phyloP scores from a whole-genome alignment of 2,329 filamentous ascomycete genomes.

The Aspergillus sp. region DNA sequence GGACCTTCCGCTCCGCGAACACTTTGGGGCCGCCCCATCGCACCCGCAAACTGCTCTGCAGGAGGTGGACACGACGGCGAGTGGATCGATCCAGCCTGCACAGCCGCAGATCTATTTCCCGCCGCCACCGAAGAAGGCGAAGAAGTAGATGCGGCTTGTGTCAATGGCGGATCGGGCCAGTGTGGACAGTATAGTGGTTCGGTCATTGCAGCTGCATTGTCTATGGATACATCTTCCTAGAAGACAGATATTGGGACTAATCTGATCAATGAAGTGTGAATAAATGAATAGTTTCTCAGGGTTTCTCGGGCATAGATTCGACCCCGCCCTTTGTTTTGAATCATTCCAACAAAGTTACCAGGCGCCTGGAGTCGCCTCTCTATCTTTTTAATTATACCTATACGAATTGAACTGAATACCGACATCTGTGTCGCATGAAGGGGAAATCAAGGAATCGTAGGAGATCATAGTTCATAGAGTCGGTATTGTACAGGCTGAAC shows the following conservation, averaged over 20 bases:
- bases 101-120: constrained; percentile 47
- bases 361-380: constrained; percentile 10
- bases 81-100: constrained; percentile 21
- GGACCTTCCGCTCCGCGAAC: constrained; percentile 47
- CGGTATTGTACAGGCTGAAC: neutral
- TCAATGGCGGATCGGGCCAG: neutral
- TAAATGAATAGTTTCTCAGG: neutral
- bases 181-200: neutral
- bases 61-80: constrained; percentile 23
- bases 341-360: neutral
- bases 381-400: constrained; percentile 7
- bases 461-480: neutral
- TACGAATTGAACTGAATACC: neutral
- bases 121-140: constrained; percentile 48
- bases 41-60: constrained; percentile 27
- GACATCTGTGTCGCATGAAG: neutral
- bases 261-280: neutral
- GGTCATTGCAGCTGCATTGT: neutral
- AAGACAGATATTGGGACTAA: neutral
- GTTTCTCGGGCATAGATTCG: neutral
- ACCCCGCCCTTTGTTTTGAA: constrained; percentile 8
- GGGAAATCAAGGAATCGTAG: neutral
- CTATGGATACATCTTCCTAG: neutral
- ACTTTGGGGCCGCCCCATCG: constrained; percentile 32
- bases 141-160: constrained; percentile 22